Conservation (phyloP, 2,329 filamentous ascomycete species). For the Aspergillus fumigatus region DNA sequence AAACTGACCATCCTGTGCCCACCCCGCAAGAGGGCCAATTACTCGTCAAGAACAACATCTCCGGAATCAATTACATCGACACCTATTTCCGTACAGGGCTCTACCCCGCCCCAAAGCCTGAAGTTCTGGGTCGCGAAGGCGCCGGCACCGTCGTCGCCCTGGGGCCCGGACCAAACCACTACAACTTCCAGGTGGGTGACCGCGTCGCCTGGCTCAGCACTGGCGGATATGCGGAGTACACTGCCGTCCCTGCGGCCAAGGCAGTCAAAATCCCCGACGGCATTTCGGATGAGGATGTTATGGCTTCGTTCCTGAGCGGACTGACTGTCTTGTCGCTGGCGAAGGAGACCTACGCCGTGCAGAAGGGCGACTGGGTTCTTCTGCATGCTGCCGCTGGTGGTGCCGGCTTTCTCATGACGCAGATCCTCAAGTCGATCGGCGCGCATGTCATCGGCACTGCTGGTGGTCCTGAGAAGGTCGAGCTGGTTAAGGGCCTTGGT, state of each 20-base stretch:
- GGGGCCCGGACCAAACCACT: constrained; percentile 48
- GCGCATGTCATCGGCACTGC: constrained; percentile 78
- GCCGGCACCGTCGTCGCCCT: constrained; percentile 64
- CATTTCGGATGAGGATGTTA: constrained; percentile 58
- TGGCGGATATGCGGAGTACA: constrained; percentile 57
- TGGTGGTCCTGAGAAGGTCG: constrained; percentile 66
- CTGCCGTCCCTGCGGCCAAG: constrained; percentile 48
- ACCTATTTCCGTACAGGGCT: constrained; percentile 85
- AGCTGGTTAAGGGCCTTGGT: constrained; percentile 61
- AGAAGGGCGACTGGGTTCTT: constrained; percentile 74
- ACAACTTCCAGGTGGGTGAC: constrained; percentile 61
- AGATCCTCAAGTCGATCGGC: constrained; percentile 67
- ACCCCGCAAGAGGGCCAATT: constrained; percentile 64
- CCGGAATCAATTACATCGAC: constrained; percentile 87
- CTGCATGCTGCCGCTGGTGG: constrained; percentile 84
- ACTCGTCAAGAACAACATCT: constrained; percentile 73
- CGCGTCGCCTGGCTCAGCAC: constrained; percentile 65
- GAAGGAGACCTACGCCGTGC: constrained; percentile 62
- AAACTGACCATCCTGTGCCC: constrained; percentile 67
- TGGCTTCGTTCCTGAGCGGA: constrained; percentile 71
- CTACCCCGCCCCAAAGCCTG: constrained; percentile 67
- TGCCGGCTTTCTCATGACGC: constrained; percentile 69
- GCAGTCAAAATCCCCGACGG: constrained; percentile 61
- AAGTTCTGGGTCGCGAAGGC: constrained; percentile 75
- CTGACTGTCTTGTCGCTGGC: constrained; percentile 77